These are phyloP conservation scores for Iberis pinnata DNA, from an alignment of 345 rosid genomes.

Conservation along the genomic window DNA sequence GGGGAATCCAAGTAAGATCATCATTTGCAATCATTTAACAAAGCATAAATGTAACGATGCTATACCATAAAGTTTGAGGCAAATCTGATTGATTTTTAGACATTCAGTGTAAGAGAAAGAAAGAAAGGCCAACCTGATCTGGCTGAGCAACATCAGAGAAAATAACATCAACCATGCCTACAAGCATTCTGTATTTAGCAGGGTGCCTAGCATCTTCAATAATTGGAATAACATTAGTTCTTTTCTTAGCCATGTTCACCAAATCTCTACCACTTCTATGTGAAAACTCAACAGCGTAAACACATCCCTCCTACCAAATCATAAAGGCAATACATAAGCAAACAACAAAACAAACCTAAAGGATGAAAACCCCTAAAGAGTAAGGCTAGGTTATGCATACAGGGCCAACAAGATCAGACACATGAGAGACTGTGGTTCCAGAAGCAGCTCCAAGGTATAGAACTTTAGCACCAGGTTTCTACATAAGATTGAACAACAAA, in stretches of 20 bases:
- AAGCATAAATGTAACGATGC: background rate
- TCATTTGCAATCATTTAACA: slow-evolving; percentile 34
- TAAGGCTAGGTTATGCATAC: slow-evolving; percentile 34
- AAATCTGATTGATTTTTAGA: background rate
- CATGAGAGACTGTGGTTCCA: slow-evolving; percentile 99
- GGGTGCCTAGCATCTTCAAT: slow-evolving; percentile 99
- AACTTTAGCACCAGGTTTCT: slow-evolving; percentile 97
- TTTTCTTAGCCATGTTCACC: slow-evolving; percentile 98
- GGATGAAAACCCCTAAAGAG: background rate
- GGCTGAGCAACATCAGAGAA: slow-evolving; percentile 99
- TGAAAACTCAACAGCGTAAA: slow-evolving; percentile 95
- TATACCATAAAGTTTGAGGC: background rate
- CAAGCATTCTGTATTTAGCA: slow-evolving; percentile 88
- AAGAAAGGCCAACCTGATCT: slow-evolving; percentile 64
- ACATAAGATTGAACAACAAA: background rate
- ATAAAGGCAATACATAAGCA: background rate
- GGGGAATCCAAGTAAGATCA: slow-evolving; percentile 65
- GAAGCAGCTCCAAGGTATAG: slow-evolving; percentile 99
- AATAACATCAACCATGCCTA: slow-evolving; percentile 99
- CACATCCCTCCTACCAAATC: slow-evolving; percentile 59
- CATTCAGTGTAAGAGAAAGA: background rate
- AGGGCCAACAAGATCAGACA: slow-evolving; percentile 93
- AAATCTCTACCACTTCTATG: slow-evolving; percentile 95
- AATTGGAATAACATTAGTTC: slow-evolving; percentile 88
- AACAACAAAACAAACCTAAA: background rate